A percentile compares a stretch with the other conserved stretches of the same genome.
These are phyloP conservation scores for Tephrocybe rancida DNA, from an alignment of 768 basidiomycete genomes.

Conservation along the genomic window DNA sequence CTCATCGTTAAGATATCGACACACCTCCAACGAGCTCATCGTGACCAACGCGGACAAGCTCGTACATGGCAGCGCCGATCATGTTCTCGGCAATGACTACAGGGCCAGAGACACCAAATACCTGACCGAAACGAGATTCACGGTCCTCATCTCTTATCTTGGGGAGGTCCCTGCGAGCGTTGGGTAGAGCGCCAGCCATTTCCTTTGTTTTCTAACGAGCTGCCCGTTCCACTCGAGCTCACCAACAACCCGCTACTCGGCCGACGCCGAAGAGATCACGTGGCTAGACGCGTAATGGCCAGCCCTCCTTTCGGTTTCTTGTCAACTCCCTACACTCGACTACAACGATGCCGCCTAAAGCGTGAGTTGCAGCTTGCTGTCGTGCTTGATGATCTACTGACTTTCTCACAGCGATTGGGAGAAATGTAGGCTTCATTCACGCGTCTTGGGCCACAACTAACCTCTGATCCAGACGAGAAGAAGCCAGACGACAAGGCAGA, in stretches of 20 bases:
- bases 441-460: constrained; percentile 2
- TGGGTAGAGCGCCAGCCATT: constrained; percentile 94
- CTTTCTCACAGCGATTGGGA: constrained; percentile 83
- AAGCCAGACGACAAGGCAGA: constrained; percentile 85
- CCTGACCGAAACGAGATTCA: constrained; percentile 85
- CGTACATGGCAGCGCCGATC: constrained; percentile 95
- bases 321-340: constrained; percentile 18
- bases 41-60: constrained; percentile 97
- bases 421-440: constrained; percentile 68
- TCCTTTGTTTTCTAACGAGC: neutral
- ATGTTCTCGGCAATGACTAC: constrained; percentile 98
- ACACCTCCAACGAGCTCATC: constrained; percentile 96
- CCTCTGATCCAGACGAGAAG: constrained; percentile 67
- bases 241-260: constrained; percentile 9
- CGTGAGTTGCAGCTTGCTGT: constrained; percentile 57
- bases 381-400: constrained; percentile 15
- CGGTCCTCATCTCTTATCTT: constrained; percentile 91
- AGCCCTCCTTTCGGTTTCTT: neutral
- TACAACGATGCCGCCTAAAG: constrained; percentile 86
- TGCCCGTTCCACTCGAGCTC: neutral
- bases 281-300: constrained; percentile 36
- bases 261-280: constrained; percentile 24
- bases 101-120: constrained; percentile 96
- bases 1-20: constrained; percentile 19
- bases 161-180: constrained; percentile 84